Conservation (phyloP, 2,329 filamentous ascomycete genomes). For the Epicoccum sorghinum region DNA sequence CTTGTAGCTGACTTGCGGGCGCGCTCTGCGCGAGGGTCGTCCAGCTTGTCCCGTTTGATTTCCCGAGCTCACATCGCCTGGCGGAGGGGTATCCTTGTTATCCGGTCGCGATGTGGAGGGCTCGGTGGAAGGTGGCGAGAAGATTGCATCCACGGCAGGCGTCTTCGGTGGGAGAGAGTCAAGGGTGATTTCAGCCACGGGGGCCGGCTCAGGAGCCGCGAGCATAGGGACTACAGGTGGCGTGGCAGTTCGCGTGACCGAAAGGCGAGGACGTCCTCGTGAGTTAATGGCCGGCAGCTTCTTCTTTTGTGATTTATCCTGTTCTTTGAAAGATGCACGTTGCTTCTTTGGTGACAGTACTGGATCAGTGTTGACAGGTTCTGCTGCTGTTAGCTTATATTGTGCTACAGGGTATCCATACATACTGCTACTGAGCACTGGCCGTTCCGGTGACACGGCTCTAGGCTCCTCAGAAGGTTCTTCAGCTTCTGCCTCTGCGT, state of each 20-base stretch:
- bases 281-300: slow-evolving; percentile 25
- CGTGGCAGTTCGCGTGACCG: slow-evolving; percentile 32
- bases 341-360: slow-evolving; percentile 51
- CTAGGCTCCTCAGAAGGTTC: slow-evolving; percentile 23
- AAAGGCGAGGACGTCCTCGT: slow-evolving; percentile 31
- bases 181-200: slow-evolving; percentile 39
- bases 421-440: slow-evolving; percentile 52
- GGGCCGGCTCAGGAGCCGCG: slow-evolving; percentile 28
- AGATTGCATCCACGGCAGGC: slow-evolving; percentile 45
- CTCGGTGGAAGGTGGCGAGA: slow-evolving; percentile 54
- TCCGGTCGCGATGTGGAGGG: slow-evolving; percentile 47
- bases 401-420: slow-evolving; percentile 14
- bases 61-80: slow-evolving; percentile 46
- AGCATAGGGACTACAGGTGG: slow-evolving; percentile 28
- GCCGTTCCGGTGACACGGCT: slow-evolving; percentile 35
- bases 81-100: slow-evolving; percentile 52
- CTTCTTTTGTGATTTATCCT: slow-evolving; percentile 39
- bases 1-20: slow-evolving; percentile 56
- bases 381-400: slow-evolving; percentile 41
- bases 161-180: slow-evolving; percentile 49
- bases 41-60: slow-evolving; percentile 42
- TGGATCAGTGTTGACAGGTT: slow-evolving; percentile 58
- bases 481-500: slow-evolving; percentile 27
- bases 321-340: slow-evolving; percentile 32
- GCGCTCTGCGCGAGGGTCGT: slow-evolving; percentile 53